phyloP scores from a whole-genome alignment of 768 basidiomycete species.

The Chalciporus pseudorubinellus region DNA sequence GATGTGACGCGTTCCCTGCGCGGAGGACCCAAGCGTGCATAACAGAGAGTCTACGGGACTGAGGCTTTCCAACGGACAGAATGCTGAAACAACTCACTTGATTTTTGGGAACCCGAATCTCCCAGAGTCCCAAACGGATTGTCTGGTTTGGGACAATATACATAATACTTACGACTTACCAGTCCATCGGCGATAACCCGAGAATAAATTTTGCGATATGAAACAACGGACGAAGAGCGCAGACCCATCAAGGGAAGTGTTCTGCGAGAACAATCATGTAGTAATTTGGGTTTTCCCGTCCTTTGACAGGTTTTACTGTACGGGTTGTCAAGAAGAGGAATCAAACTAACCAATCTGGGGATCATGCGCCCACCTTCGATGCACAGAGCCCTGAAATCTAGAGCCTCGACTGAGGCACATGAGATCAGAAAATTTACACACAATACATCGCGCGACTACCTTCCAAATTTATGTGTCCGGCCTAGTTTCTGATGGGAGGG shows the following conservation, averaged over 20 bases:
- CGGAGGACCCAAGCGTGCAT: too few species aligned
- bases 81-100: too few species aligned
- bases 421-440: constrained; percentile 1
- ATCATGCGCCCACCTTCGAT: not conserved
- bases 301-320: not conserved
- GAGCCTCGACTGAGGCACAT: not conserved
- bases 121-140: not conserved
- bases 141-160: not conserved
- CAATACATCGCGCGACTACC: constrained; percentile 1
- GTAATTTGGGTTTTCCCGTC: not conserved
- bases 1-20: too few species aligned
- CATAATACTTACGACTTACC: not conserved
- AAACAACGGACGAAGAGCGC: not conserved
- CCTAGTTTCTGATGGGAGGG: constrained; percentile 45
- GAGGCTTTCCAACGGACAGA: too few species aligned
- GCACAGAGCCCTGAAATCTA: not conserved
- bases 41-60: too few species aligned
- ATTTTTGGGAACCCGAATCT: not conserved
- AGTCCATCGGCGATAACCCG: not conserved
- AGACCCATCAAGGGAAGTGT: not conserved
- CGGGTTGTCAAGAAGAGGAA: not conserved
- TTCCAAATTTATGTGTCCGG: constrained; percentile 28
- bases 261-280: not conserved
- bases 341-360: not conserved
- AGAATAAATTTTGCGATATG: not conserved